phyloP scores from a whole-genome alignment of 345 rosid species.

The Gossypium longicalyx region DNA sequence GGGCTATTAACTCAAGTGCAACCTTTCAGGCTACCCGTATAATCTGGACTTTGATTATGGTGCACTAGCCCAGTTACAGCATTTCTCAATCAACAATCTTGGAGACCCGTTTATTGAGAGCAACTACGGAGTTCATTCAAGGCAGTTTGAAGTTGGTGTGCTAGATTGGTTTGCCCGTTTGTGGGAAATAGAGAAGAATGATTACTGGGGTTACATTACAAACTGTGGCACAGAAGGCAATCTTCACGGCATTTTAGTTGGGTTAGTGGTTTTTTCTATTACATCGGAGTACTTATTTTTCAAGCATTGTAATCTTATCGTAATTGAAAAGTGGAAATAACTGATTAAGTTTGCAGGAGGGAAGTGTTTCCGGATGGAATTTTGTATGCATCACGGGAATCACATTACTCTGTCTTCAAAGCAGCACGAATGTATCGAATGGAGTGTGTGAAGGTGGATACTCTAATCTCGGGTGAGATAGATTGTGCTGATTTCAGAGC shows the following conservation, averaged over 20 bases:
- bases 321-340: neutral
- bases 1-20: neutral
- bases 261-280: slow-evolving; percentile 40
- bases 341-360: slow-evolving; percentile 42
- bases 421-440: slow-evolving; percentile 95
- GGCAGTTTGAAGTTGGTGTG: slow-evolving; percentile 95
- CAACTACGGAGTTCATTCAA: slow-evolving; percentile 95
- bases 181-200: slow-evolving; percentile 93
- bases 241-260: slow-evolving; percentile 91
- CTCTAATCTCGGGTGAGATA: slow-evolving; percentile 76
- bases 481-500: slow-evolving; percentile 66
- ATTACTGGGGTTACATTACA: slow-evolving; percentile 97
- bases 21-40: slow-evolving; percentile 76
- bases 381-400: slow-evolving; percentile 77
- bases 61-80: slow-evolving; percentile 86
- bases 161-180: slow-evolving; percentile 98
- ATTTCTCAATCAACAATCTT: slow-evolving; percentile 90
- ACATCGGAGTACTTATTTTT: neutral
- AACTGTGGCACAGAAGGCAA: slow-evolving; percentile 98
- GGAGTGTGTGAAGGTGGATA: slow-evolving; percentile 76
- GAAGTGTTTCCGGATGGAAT: slow-evolving; percentile 90
- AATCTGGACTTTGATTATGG: slow-evolving; percentile 96
- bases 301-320: no score
- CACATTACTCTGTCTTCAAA: slow-evolving; percentile 88
- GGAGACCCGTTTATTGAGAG: slow-evolving; percentile 99